phyloP scores from a whole-genome alignment of 2,329 filamentous ascomycete genomes.

The Phyllosticta capitalensis region DNA sequence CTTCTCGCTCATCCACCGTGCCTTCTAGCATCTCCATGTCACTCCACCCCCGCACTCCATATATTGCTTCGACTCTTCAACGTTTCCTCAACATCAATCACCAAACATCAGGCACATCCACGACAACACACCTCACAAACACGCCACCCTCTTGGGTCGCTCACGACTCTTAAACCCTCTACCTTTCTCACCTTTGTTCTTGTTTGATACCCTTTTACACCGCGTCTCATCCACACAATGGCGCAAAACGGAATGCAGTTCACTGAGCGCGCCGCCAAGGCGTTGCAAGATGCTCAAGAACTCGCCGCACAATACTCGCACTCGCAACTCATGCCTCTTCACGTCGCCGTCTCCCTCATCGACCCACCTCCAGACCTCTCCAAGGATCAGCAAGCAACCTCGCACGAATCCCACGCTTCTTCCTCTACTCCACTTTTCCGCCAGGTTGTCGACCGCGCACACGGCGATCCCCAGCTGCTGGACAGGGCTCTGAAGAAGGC shows the following conservation, averaged over 20 bases:
- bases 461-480: conserved; percentile 83
- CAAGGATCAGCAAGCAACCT: conserved; percentile 62
- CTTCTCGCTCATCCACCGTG: neutral
- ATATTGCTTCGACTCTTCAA: neutral
- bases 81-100: neutral
- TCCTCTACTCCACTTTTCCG: conserved; percentile 70
- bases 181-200: neutral
- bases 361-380: conserved; percentile 63
- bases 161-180: neutral
- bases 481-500: conserved; percentile 85
- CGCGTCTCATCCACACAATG: neutral
- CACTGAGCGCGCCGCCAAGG: conserved; percentile 85
- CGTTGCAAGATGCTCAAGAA: conserved; percentile 77
- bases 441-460: conserved; percentile 87
- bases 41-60: neutral
- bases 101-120: neutral
- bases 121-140: neutral
- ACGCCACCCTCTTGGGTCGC: neutral
- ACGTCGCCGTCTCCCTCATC: conserved; percentile 75
- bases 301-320: conserved; percentile 86
- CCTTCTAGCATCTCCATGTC: neutral
- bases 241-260: conserved; percentile 71
- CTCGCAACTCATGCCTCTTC: conserved; percentile 80
- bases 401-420: conserved; percentile 55
- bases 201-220: conserved; percentile 2